Base-by-base conservation (phyloP, 805 yeast genomes). In the Pichia nakasei region DNA sequence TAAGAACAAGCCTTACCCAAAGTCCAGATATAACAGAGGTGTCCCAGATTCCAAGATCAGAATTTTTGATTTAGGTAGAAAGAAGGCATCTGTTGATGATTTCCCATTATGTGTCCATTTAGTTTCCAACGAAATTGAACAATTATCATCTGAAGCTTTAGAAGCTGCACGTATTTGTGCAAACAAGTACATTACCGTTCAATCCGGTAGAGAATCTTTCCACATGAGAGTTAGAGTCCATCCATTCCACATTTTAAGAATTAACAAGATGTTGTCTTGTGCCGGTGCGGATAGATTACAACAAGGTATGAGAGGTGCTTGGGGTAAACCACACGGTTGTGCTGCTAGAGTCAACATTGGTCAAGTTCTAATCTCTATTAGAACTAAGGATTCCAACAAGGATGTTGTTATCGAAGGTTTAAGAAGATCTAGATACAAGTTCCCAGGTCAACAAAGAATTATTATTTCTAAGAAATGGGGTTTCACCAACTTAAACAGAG, bases 251-350 rank as follows among this genome's bases (percentile, higher is more conserved):
- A 98, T 93, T 61, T 82, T 93, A 73, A 85, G 98, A 78, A 93
- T 93, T 81, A 93, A 93, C 93, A 93, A 93, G 87, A 93, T 93
- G 98, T 88, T 93, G 96, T 93, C 98, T 69, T 93, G 98, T 82
- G 98, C 98, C 79, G 98, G 98, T 86, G 98, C 98, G 72, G 98
- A 93, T 91, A 88, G 98, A 85, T 83, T 93, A 77, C 98, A 93
- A 80, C 97, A 93, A 80, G 98, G 98, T 89, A 93, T 93, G 98
- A 91, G 98, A 87, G 95, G 95, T 82, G 98, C 98, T 70, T 93
- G 97, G 97, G 98, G 98, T 88, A 93, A 93, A 81, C 98, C 98
- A 67, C 96, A 89, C 66, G 98, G 98, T 81, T 80, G 88, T 67
- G 98, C 97, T 65, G 98, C 98, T 66, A 88, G 98, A 75, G 97